These are phyloP conservation scores for Saccharomycopsis sp. DNA, from an alignment of 805 yeast genomes.

Conservation along the genomic window DNA sequence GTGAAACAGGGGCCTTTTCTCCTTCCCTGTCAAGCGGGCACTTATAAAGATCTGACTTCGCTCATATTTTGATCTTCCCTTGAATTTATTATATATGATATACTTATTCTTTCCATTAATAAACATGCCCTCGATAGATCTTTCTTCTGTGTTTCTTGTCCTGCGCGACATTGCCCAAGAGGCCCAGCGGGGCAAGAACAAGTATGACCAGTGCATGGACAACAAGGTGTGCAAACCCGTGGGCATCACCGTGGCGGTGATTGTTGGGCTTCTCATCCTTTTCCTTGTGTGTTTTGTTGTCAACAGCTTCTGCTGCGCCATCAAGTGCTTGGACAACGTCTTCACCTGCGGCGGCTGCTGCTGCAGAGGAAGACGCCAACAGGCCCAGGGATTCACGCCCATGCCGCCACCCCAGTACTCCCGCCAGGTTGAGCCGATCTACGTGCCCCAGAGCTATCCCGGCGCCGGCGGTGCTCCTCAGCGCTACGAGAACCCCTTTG, in stretches of 20 bases:
- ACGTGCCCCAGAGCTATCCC: no score
- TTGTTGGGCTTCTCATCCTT: slow-evolving; percentile 44
- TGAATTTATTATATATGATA: no score
- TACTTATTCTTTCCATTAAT: no score
- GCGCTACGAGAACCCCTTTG: neutral
- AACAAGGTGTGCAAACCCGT: slow-evolving; percentile 66
- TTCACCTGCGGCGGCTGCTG: slow-evolving; percentile 48
- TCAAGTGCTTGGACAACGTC: slow-evolving; percentile 43
- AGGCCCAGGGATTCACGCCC: slow-evolving; percentile 16
- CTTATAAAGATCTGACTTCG: no score
- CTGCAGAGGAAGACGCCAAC: slow-evolving; percentile 25
- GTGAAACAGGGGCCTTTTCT: neutral
- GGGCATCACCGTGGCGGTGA: slow-evolving; percentile 61
- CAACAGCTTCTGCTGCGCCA: slow-evolving; percentile 52
- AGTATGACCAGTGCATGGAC: slow-evolving; percentile 77
- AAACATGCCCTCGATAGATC: neutral
- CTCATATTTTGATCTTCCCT: no score
- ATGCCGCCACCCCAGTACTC: slow-evolving; percentile 18
- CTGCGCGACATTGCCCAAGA: no score
- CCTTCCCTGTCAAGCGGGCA: neutral
- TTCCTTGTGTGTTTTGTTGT: slow-evolving; percentile 51
- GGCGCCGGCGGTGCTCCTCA: no score
- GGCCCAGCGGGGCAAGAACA: no score
- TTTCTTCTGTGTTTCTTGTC: neutral
- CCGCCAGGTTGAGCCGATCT: slow-evolving; percentile 17